Conservation (phyloP, 2,329 filamentous ascomycete genomes). For the Thermothelomyces thermophilus region DNA sequence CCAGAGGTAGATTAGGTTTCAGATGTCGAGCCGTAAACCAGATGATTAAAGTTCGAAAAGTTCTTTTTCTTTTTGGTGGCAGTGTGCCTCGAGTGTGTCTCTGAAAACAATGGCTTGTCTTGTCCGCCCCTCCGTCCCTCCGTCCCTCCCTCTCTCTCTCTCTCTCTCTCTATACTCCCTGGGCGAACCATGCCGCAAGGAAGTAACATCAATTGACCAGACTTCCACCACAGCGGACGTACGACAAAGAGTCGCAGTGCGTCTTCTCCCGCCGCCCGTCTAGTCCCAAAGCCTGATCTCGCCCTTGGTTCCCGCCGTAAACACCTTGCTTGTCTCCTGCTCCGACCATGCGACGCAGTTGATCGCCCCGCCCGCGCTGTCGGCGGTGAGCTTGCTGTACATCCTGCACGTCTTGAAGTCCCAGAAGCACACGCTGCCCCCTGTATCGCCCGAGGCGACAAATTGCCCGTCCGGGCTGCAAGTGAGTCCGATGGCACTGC, state of each 20-base stretch:
- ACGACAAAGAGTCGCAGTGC: too few species aligned
- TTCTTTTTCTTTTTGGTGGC: too few species aligned
- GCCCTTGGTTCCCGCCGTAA: slow-evolving; percentile 83
- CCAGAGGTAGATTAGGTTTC: not conserved
- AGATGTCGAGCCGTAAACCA: not conserved
- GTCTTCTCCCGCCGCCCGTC: not conserved
- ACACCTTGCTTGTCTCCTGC: slow-evolving; percentile 93
- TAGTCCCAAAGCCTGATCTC: slow-evolving; percentile 92
- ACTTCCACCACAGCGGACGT: too few species aligned
- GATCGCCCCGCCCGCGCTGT: slow-evolving; percentile 72
- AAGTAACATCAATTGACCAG: too few species aligned
- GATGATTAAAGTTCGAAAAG: not conserved
- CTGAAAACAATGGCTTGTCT: too few species aligned
- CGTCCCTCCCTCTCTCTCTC: too few species aligned
- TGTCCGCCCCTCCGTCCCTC: too few species aligned
- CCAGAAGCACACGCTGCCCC: slow-evolving; percentile 91
- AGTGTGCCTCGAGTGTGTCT: too few species aligned
- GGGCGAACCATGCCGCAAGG: too few species aligned
- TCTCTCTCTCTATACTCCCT: too few species aligned
- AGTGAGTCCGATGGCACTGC: slow-evolving; percentile 83
- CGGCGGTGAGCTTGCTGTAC: slow-evolving; percentile 91
- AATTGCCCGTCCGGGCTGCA: slow-evolving; percentile 91
- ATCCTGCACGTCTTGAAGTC: slow-evolving; percentile 99
- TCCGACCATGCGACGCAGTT: slow-evolving; percentile 93
- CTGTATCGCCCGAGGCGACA: slow-evolving; percentile 77